Evolutionary conservation across 2,329 filamentous ascomycete species (phyloP), one percentile per base, ranked within the genome.

Genomic region (Fusarium pilosicola): DNA sequence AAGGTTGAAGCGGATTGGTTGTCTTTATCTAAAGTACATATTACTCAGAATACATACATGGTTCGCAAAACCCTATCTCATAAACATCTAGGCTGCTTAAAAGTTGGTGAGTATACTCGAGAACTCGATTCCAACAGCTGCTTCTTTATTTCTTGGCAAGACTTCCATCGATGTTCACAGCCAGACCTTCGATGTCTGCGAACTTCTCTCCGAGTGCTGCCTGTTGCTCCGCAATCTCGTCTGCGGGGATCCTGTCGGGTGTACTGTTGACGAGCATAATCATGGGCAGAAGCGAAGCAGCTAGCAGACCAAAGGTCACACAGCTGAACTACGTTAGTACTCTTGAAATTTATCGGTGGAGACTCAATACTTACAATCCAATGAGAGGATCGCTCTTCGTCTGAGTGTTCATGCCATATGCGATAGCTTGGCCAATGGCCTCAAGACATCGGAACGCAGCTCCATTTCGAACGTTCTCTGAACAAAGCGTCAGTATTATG

Each of bases 241-340:
- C 65, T 6, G 65, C 63, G 1, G 65, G 65, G 24, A 68, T 68
- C 18, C 41, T 68, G 22, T 68, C 55, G 6, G 65, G 65, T 13
- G 65, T 68, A 3, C 22, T 62, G 15, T 68, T 68, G 10, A 68
- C 65, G 5, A 68, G 65, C 65, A 68, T 68, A 8, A 68, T 68
- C 63, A 68, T 68, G 9, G 65, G 64, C 5, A 68, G 14, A 5
- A 69, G 42, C 2, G 64, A 55, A n/a, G 64, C 65, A 12, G 48
- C 65, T 5, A 68, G 28, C 0, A 69, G 12, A 3, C 39, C 48
- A 6, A 68, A 63, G 0, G 64, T 51, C 6, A 68, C 65, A 22
- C 48, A 68, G 12, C 48, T 68, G 5, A 0, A 22, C 0, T 5
- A 17, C 0, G 2, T 58, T 11, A 44, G 64, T 5, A 20, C 6